Conservation (phyloP, 192 early-diverging fungal species). For the Phlyctochytrium arcticum region DNA sequence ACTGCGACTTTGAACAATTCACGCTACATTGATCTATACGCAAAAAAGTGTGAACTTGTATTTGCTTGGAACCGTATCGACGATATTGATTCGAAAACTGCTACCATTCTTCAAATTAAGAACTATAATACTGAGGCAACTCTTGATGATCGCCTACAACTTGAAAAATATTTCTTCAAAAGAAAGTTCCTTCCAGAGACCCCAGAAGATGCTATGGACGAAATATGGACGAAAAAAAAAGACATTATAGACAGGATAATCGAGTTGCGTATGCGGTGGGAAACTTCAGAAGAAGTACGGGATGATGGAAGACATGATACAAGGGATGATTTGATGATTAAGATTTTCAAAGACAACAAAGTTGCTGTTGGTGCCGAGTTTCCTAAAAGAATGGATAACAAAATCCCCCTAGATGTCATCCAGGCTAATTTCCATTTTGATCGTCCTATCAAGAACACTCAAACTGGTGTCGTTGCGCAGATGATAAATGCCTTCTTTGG, state of each 20-base stretch:
- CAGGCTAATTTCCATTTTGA: not conserved
- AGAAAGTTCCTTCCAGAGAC: not conserved
- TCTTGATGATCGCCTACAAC: not conserved
- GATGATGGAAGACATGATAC: not conserved
- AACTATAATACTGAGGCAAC: constrained; percentile 3
- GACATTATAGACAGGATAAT: constrained; percentile 1
- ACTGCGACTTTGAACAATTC: not conserved
- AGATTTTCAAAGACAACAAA: not conserved
- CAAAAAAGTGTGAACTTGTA: not conserved
- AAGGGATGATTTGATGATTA: not conserved
- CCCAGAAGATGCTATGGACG: not conserved
- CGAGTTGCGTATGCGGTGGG: not conserved
- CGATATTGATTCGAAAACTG: not conserved
- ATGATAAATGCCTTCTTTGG: constrained; percentile 12
- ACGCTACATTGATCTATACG: not conserved
- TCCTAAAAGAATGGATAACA: not conserved
- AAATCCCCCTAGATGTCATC: constrained; percentile 9
- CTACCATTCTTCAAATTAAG: not conserved
- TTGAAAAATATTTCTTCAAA: constrained; percentile 5
- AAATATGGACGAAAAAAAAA: not conserved
- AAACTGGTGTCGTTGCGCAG: not conserved
- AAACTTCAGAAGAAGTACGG: no score
- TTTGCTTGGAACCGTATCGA: constrained; percentile 7
- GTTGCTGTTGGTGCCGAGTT: not conserved
- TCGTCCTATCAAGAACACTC: not conserved